phyloP scores from a whole-genome alignment of 208 protist species.

The Trypanosoma boissoni region DNA sequence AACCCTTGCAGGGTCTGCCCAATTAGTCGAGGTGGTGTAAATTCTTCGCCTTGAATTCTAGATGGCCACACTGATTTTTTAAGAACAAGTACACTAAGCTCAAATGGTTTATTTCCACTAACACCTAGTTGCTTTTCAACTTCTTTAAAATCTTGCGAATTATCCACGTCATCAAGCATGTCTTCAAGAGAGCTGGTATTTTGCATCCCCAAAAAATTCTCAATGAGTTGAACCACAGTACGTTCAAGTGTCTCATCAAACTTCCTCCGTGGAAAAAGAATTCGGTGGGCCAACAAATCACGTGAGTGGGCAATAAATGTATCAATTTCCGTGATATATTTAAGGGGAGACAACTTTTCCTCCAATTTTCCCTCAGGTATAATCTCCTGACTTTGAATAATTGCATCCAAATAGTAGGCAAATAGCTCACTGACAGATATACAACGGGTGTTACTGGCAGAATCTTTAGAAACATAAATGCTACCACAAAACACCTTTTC shows the following conservation, averaged over 20 bases:
- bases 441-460: slow-evolving; percentile 7
- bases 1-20: slow-evolving; percentile 38
- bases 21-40: slow-evolving; percentile 25
- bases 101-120: slow-evolving; percentile 33
- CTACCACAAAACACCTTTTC: slow-evolving; percentile 60
- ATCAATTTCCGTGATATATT: slow-evolving; percentile 75
- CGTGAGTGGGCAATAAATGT: slow-evolving; percentile 65
- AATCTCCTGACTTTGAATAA: slow-evolving; percentile 49
- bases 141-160: slow-evolving; percentile 43
- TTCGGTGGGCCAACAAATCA: slow-evolving; percentile 77
- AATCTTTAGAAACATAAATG: slow-evolving; percentile 29
- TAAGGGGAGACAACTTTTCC: slow-evolving; percentile 50
- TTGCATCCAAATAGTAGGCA: slow-evolving; percentile 65
- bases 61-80: slow-evolving; percentile 85
- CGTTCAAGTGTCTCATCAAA: slow-evolving; percentile 68
- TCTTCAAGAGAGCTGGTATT: slow-evolving; percentile 81
- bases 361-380: slow-evolving; percentile 51
- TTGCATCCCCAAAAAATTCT: slow-evolving; percentile 58
- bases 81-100: slow-evolving; percentile 52
- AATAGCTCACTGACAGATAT: slow-evolving; percentile 76
- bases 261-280: slow-evolving; percentile 59
- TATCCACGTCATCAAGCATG: slow-evolving; percentile 81
- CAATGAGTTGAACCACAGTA: slow-evolving; percentile 61
- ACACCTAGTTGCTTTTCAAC: slow-evolving; percentile 37
- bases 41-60: slow-evolving; percentile 38